Evolutionary conservation across 192 early-diverging fungal species (phyloP).

Genomic region (Powellomyces hirtus): DNA sequence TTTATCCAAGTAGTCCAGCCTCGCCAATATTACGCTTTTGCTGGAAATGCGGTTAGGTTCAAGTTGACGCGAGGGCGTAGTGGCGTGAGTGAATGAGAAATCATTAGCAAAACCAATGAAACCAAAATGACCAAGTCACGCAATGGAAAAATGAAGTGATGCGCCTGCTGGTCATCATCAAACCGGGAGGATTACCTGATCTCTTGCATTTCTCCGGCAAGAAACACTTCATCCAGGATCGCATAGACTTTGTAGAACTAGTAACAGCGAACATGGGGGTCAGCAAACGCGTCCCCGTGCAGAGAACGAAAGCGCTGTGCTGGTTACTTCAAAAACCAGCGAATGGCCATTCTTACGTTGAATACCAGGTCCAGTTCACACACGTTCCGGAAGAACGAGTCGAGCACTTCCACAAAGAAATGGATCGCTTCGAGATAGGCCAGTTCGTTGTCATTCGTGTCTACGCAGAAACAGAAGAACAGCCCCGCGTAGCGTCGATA

Average conservation of each 20-base stretch:
- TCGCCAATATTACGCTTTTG: constrained; percentile 46
- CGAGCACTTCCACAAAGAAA: constrained; percentile 98
- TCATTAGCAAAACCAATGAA: too few species aligned
- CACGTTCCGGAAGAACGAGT: constrained; percentile 97
- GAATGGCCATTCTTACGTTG: constrained; percentile 51
- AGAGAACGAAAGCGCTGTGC: not conserved
- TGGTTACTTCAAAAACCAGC: not conserved
- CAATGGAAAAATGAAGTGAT: not conserved
- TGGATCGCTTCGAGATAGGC: constrained; percentile 95
- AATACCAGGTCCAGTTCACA: constrained; percentile 98
- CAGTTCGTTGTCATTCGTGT: constrained; percentile 97
- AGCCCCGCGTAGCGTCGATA: constrained; percentile 97
- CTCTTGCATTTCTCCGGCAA: constrained; percentile 98
- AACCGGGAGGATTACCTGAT: constrained; percentile 61
- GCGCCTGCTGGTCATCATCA: not conserved
- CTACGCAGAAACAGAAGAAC: constrained; percentile 99
- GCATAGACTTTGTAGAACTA: constrained; percentile 66
- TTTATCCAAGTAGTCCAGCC: constrained; percentile 55
- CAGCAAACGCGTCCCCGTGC: not conserved
- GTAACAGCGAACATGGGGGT: not conserved
- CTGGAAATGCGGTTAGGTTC: constrained; percentile 18
- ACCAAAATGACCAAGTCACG: not conserved
- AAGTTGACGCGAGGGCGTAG: too few species aligned
- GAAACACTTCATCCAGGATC: constrained; percentile 95
- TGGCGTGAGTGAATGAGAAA: too few species aligned